These are phyloP conservation scores for Collybiopsis luxurians DNA, from an alignment of 768 basidiomycete species.

Conservation along the genomic window DNA sequence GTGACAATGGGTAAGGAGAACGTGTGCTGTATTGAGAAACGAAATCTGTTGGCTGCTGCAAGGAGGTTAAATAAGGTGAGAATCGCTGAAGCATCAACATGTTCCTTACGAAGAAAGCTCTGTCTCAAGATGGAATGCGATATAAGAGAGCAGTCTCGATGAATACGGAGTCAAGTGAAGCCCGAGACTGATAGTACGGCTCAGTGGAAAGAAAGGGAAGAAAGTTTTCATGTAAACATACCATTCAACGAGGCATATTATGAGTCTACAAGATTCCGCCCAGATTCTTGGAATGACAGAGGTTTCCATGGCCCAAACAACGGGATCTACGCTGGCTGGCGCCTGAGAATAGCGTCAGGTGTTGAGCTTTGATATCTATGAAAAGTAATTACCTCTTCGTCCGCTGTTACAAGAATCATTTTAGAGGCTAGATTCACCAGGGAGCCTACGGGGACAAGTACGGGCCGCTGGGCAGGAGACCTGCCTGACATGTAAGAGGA, in stretches of 20 bases:
- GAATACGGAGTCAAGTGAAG: slow-evolving; percentile 55
- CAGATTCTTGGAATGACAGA: slow-evolving; percentile 50
- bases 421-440: slow-evolving; percentile 51
- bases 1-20: slow-evolving; percentile 41
- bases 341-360: slow-evolving; percentile 28
- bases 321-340: slow-evolving; percentile 48
- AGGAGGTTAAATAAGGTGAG: slow-evolving; percentile 8
- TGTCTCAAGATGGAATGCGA: slow-evolving; percentile 65
- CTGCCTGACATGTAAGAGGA: slow-evolving; percentile 30
- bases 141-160: slow-evolving; percentile 46
- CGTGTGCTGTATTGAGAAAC: slow-evolving; percentile 43
- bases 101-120: slow-evolving; percentile 41
- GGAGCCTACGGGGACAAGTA: slow-evolving; percentile 66
- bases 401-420: slow-evolving; percentile 45
- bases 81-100: not conserved
- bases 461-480: slow-evolving; percentile 54
- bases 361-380: not conserved
- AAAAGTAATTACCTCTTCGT: slow-evolving; percentile 38
- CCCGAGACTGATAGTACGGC: slow-evolving; percentile 38
- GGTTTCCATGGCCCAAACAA: slow-evolving; percentile 52
- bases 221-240: slow-evolving; percentile 17
- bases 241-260: slow-evolving; percentile 49
- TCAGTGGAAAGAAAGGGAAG: not conserved
- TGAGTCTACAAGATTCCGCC: slow-evolving; percentile 49
- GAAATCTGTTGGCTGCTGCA: slow-evolving; percentile 34